phyloP scores from a whole-genome alignment of 2,329 filamentous ascomycete species.

The Fusarium sp. region DNA sequence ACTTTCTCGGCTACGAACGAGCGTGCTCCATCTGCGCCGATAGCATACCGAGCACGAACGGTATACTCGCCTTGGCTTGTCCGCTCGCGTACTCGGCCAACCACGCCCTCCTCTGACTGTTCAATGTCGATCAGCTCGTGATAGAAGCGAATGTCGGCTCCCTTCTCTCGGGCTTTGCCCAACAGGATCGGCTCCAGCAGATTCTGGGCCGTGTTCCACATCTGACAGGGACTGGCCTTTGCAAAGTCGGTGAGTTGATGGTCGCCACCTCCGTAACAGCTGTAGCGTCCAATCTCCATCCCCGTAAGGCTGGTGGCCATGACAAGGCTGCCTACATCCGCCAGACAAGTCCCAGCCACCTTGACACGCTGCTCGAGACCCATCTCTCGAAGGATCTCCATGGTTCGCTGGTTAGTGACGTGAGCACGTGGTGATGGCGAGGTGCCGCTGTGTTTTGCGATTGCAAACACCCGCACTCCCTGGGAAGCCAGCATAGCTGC shows the following conservation, averaged over 20 bases:
- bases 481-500: constrained; percentile 11
- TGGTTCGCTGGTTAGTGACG: constrained; percentile 26
- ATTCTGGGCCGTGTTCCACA: constrained; percentile 19
- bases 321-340: constrained; percentile 13
- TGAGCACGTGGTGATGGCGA: constrained; percentile 22
- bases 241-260: constrained; percentile 25
- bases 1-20: constrained; percentile 20
- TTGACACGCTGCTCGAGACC: constrained; percentile 12
- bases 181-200: constrained; percentile 16
- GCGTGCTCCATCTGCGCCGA: constrained; percentile 26
- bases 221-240: constrained; percentile 23
- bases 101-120: constrained; percentile 12
- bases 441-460: constrained; percentile 26
- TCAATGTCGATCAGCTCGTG: constrained; percentile 25
- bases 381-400: constrained; percentile 29
- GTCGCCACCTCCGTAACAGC: constrained; percentile 23
- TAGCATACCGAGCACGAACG: constrained; percentile 18
- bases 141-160: constrained; percentile 26
- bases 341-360: constrained; percentile 9
- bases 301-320: constrained; percentile 27
- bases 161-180: constrained; percentile 6
- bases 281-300: constrained; percentile 22
- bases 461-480: constrained; percentile 6
- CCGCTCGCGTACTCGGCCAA: constrained; percentile 19
- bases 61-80: constrained; percentile 13